Base-by-base conservation (phyloP, 2,329 filamentous ascomycete genomes). In the Delphinella strobiligena region DNA sequence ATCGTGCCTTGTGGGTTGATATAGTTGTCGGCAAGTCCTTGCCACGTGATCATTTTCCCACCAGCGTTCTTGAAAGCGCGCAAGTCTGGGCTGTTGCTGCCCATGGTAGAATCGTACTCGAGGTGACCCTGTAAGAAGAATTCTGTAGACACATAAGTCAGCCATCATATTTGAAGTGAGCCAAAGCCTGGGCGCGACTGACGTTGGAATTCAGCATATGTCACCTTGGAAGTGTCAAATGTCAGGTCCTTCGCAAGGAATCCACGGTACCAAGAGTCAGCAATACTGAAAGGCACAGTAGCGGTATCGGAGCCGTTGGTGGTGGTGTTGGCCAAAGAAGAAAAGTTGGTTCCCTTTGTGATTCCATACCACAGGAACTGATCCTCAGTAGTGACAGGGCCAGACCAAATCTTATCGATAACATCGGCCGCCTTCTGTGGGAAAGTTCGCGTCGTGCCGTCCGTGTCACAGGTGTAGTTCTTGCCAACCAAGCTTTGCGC, bases 41-140 rank as follows among this genome's bases (percentile, higher is more conserved):
- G 63, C 56, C 59, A 67, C 1, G 54, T 59, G n/a, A 68, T 54
- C 48, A 68, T 54, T 43, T 67, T 68, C 1, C 56, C 61, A 0
- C 61, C 62, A 1, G 46, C 40, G 1, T 47, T 36, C 18, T 52
- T 53, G 48, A 67, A 67, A 0, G 36, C 47, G 0, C 52, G 51
- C 0, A 68, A 51, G 42, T 66, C 56, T 2, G 61, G 55, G 32
- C 62, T 51, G 15, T 50, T 39, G 1, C 60, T 61, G 4, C 54
- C 58, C 9, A 66, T 60, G 29, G 61, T 54, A 2, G 50, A 49
- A 14, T 49, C 43, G 41, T 59, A 66, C 38, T 59, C 43, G 4
- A 49, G 43, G 22, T 33, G 4, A 45, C 35, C n/a, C n/a, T n/a
- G n/a, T n/a, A n/a, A n/a, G n/a, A n/a, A n/a, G n/a, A n/a, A n/a